Evolutionary conservation across 1,284 basidiomycete genomes (phyloP), one percentile per base, ranked within the genome.

Genomic region (Ganoderma leucocontextum): DNA sequence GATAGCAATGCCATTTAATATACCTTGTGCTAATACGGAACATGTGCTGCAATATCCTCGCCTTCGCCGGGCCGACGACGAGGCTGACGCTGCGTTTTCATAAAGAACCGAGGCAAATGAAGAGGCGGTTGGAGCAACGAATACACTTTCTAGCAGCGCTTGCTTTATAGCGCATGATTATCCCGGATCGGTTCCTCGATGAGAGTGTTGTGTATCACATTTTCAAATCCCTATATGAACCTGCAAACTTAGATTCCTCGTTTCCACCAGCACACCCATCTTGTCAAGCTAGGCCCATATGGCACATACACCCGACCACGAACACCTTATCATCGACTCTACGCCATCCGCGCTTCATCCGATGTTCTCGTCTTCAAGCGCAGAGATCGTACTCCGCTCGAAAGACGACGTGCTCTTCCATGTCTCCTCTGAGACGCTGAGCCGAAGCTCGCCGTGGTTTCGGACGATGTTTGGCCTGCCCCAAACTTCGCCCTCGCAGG

Each of bases 381-480:
- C 36, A 25, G 86, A 89, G 66, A 80, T 89, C 36, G 76, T 88
- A 15, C 77, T 87, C 1, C 76, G 75, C 60, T 80, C 85, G 19
- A 79, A 78, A 63, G 82, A 83, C 68, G 78, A 78, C 22, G 74
- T 82, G 38, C 79, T 82, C 70, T 90, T 90, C 75, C 83, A 82
- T n/a, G 79, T 89, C 15, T 86, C 87, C 66, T 84, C 85, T 0
- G 83, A 82, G 73, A 85, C 83, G 1, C 80, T 90, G 42, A 84
- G 82, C 66, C 86, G 84, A 17, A 84, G 88, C 0, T 90, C 88
- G 1, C 83, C 84, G 13, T 89, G 88, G 83, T 89, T 88, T 76
- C 81, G 83, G 15, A 78, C 84, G 6, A 84, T 88, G 76, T 84
- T 89, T 71, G 82, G 82, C 29, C 78, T 89, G 4, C 87, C 88